Percentiles rank a stretch among this genome's conserved stretches.
Conservation (phyloP, 495 filamentous ascomycete genomes). For the Amorphotheca resinae region DNA sequence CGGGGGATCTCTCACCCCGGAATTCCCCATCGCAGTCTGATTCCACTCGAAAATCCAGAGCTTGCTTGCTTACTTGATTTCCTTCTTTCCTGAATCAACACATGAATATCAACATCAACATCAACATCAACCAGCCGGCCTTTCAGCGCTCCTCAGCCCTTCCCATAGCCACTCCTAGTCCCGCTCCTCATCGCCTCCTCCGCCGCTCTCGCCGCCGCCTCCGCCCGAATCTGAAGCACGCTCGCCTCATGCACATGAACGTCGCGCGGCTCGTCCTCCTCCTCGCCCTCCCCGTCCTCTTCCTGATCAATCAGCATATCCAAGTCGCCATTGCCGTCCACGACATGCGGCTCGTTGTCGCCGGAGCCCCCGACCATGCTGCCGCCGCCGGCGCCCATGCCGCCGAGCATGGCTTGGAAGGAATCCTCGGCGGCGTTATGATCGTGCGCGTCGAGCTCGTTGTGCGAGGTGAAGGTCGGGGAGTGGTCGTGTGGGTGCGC, state of each 20-base stretch:
- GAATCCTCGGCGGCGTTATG: conserved; percentile 8
- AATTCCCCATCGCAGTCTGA: too few relatives aligned
- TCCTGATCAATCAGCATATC: conserved; percentile 39
- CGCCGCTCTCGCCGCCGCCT: conserved; percentile 12
- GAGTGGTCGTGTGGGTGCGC: conserved; percentile 4
- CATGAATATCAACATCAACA: too few relatives aligned
- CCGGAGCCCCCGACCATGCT: neutral
- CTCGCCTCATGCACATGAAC: conserved; percentile 2
- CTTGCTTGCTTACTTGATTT: too few relatives aligned
- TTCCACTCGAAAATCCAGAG: too few relatives aligned
- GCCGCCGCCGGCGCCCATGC: neutral
- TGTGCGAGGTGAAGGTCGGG: conserved; percentile 2
- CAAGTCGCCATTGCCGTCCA: conserved; percentile 33
- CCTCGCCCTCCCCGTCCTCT: conserved; percentile 12
- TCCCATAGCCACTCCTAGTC: conserved; percentile 6
- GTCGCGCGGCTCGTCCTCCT: conserved; percentile 3
- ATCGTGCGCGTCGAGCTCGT: conserved; percentile 14
- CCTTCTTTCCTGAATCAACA: too few relatives aligned
- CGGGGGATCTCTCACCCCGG: too few relatives aligned
- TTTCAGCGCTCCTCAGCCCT: too few relatives aligned
- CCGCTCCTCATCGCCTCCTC: conserved; percentile 14
- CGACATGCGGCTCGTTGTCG: conserved; percentile 21
- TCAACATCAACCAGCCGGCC: too few relatives aligned
- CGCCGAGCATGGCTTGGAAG: conserved; percentile 17
- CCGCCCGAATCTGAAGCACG: conserved; percentile 13